A percentile compares a stretch with the other conserved stretches of the same genome.
phyloP scores from a whole-genome alignment of 1,284 basidiomycete species.

The Ceratobasidium sp. region DNA sequence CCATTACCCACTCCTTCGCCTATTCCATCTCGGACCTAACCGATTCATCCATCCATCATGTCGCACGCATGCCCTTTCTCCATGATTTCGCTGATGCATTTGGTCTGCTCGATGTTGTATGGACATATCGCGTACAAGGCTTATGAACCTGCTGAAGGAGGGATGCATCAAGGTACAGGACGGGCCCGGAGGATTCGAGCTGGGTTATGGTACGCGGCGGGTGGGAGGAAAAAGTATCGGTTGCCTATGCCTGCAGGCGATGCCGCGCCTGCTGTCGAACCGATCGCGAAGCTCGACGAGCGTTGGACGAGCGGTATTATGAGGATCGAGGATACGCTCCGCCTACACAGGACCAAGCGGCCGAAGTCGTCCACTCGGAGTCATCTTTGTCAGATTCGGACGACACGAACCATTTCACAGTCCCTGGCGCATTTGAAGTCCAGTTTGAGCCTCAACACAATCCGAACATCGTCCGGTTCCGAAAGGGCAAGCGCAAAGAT shows the following conservation, averaged over 20 bases:
- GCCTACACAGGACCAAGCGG: slow-evolving; percentile 74
- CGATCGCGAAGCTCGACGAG: slow-evolving; percentile 57
- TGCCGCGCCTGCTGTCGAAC: slow-evolving; percentile 54
- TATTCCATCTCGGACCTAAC: slow-evolving; percentile 89
- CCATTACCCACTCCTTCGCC: slow-evolving; percentile 91
- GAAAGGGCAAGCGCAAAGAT: slow-evolving; percentile 71
- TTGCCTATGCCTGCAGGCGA: slow-evolving; percentile 75
- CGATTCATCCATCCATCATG: slow-evolving; percentile 73
- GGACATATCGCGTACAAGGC: slow-evolving; percentile 95
- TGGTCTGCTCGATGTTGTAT: slow-evolving; percentile 84
- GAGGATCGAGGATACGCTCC: slow-evolving; percentile 81
- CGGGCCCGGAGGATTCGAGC: slow-evolving; percentile 87
- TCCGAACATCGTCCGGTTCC: slow-evolving; percentile 58
- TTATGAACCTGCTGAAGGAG: slow-evolving; percentile 95
- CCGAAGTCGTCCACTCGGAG: slow-evolving; percentile 74
- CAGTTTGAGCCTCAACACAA: slow-evolving; percentile 48
- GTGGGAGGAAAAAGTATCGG: slow-evolving; percentile 92
- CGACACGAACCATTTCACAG: slow-evolving; percentile 31
- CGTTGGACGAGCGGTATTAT: slow-evolving; percentile 61
- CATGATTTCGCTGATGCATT: slow-evolving; percentile 91
- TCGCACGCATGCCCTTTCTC: slow-evolving; percentile 87
- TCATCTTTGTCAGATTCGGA: slow-evolving; percentile 43
- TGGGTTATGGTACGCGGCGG: slow-evolving; percentile 89
- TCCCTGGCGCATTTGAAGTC: slow-evolving; percentile 63
- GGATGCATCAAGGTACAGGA: slow-evolving; percentile 87